Evolutionary conservation across 139 green algal genomes (phyloP).

Genomic region (Chlamydomonas sp.): DNA sequence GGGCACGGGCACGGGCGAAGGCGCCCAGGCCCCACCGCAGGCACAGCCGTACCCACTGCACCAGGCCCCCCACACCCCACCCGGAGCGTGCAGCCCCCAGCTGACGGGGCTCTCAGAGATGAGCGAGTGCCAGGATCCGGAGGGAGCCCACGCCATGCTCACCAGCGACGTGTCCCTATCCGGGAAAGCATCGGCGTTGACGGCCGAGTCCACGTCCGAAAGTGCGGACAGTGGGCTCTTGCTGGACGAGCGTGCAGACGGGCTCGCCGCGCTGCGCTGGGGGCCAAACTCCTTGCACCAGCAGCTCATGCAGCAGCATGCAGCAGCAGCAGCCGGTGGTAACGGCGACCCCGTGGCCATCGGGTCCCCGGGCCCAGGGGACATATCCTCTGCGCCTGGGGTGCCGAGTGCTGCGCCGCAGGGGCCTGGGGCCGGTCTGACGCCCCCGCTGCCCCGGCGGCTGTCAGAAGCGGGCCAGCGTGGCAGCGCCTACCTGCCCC

Average conservation of each 20-base stretch:
- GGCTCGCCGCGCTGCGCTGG: background rate
- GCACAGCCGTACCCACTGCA: background rate
- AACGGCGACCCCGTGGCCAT: no score
- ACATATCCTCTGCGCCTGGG: no score
- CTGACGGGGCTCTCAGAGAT: conserved; percentile 20
- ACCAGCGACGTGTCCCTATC: conserved; percentile 14
- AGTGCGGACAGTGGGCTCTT: conserved; percentile 17
- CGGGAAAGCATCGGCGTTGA: background rate
- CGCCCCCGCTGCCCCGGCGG: background rate
- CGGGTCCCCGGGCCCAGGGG: no score
- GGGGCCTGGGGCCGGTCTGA: background rate
- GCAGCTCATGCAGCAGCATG: background rate
- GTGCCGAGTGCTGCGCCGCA: no score
- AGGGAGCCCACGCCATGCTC: background rate
- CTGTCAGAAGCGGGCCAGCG: conserved; percentile 3
- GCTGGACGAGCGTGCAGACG: background rate
- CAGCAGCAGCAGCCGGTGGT: background rate
- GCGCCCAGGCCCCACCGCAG: no score
- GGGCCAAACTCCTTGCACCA: no score
- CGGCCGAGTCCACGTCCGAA: background rate
- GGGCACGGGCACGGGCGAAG: no score
- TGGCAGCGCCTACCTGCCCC: background rate
- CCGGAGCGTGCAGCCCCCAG: conserved; percentile 14
- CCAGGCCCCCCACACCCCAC: background rate
- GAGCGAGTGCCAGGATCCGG: conserved; percentile 3